Base-by-base conservation (phyloP, 2,329 filamentous ascomycete genomes). In the Penicillium sp. region DNA sequence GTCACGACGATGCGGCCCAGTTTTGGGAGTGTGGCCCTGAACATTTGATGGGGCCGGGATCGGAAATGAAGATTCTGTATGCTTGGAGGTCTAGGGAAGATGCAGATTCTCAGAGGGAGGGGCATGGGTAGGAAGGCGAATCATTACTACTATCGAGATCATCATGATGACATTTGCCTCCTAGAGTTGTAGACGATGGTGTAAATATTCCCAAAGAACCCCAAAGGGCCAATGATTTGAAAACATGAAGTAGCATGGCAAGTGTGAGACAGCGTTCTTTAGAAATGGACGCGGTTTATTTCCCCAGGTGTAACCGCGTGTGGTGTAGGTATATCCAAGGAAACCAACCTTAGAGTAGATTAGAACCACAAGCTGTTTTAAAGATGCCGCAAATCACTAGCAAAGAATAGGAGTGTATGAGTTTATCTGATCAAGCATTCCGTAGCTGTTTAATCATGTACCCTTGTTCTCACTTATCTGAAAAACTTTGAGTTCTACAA, bases 1-100 rank as follows among this genome's bases (percentile, higher is more conserved):
- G 82, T 84, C 59, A 84, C 79, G 45, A 83, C 76, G 60, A 81
- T 76, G 48, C 75, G 73, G 48, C 54, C 78, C 76, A 64, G 79
- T 81, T 56, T 77, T 61, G 14, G 84, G 75, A 42, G 75, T 22
- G 25, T 43, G 25, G 50, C 40, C 15, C 23, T 48, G n/a, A 18
- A 50, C 47, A 41, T 51, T 41, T 15, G 11, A 42, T n/a, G 8
- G 42, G 20, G 20, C 14, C 23, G 11, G 2, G 18, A 20, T 40
- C 3, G 37, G 9, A 9, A 1, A 14, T 40, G 37, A 4, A 40
- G 9, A 11, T 1, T 37, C 15, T 22, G 4, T 6, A 2, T 18
- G 4, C 11, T 5, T 40, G 5, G 4, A 40, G 11, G 9, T 12
- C 8, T 6, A 6, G 3, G 18, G 11, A 22, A 14, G 18, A 12